Base-by-base conservation (phyloP, 169 alveolate species). In the Fabrea salina region DNA sequence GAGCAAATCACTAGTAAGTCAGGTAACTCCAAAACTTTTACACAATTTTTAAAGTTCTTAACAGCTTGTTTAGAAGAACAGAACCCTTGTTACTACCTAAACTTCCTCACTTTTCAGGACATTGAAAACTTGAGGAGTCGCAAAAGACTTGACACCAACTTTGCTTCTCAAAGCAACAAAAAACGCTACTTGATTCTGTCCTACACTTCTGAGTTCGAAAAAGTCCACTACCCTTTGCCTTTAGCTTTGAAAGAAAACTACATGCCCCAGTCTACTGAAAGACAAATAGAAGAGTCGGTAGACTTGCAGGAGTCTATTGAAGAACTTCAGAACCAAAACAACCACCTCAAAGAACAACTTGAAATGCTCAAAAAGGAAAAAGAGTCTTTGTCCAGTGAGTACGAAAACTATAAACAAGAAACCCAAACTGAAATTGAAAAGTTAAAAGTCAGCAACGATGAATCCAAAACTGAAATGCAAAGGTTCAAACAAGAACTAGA, bases 201-300 rank as follows among this genome's bases (percentile, higher is more conserved):
- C 1, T 78, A 87, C 72, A 39, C 50, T 4, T 71, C 66, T 13
- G 89, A 87, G 47, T 79, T 77, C 56, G 91, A 87, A 33, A 80
- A 79, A 59, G 89, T 87, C 13, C 90, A 87, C 44, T 87, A 87
- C 72, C 93, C 93, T 19, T 57, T 87, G 25, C 82, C 93, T 0
- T 59, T 87, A 40, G 71, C 77, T 50, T 81, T 33, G 35, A 83
- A 76, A 1, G 93, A 83, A 19, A 54, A 54, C n/a, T n/a, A n/a
- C n/a, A n/a, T n/a, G n/a, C n/a, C n/a, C 25, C 25, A 8, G 25
- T 6, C 30, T 54, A 54, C 66, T 6, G 22, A 8, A 54, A 19
- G 25, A 54, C 66, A 7, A 33, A 54, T 11, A 8, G 66, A n/a
- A 54, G 25, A 54, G 25, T 54, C n/a, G n/a, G n/a, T n/a, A n/a